phyloP scores from a whole-genome alignment of 2,329 filamentous ascomycete species.

The Leptosphaerulina australis region DNA sequence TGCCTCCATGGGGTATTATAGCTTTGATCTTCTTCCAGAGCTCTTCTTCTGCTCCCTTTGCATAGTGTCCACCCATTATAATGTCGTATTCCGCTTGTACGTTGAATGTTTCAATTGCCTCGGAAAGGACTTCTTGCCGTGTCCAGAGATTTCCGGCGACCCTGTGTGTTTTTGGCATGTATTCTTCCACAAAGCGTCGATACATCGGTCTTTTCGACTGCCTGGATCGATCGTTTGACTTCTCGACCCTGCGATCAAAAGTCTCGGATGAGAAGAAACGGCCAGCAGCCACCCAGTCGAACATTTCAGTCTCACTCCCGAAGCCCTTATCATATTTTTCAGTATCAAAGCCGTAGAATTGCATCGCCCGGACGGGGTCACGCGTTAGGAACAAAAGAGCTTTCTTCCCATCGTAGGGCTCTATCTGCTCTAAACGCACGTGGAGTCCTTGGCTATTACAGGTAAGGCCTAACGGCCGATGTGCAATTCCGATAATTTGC shows the following conservation, averaged over 20 bases:
- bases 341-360: conserved; percentile 66
- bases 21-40: conserved; percentile 57
- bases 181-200: conserved; percentile 66
- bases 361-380: conserved; percentile 62
- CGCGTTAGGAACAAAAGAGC: conserved; percentile 66
- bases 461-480: conserved; percentile 70
- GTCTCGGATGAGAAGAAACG: conserved; percentile 62
- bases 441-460: conserved; percentile 68
- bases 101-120: conserved; percentile 61
- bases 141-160: conserved; percentile 35
- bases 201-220: conserved; percentile 64
- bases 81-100: conserved; percentile 54
- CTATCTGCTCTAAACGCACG: conserved; percentile 71
- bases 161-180: conserved; percentile 60
- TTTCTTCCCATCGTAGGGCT: conserved; percentile 61
- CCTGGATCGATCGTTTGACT: conserved; percentile 62
- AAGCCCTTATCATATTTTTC: conserved; percentile 64
- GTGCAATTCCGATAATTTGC: conserved; percentile 68
- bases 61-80: conserved; percentile 49
- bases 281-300: conserved; percentile 64
- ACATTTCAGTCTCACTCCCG: conserved; percentile 60
- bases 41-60: conserved; percentile 43
- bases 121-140: conserved; percentile 57
- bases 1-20: conserved; percentile 32
- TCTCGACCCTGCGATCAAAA: conserved; percentile 41